Conservation (phyloP, 202 grass and related monocot genomes). For the Panicum hallii region DNA sequence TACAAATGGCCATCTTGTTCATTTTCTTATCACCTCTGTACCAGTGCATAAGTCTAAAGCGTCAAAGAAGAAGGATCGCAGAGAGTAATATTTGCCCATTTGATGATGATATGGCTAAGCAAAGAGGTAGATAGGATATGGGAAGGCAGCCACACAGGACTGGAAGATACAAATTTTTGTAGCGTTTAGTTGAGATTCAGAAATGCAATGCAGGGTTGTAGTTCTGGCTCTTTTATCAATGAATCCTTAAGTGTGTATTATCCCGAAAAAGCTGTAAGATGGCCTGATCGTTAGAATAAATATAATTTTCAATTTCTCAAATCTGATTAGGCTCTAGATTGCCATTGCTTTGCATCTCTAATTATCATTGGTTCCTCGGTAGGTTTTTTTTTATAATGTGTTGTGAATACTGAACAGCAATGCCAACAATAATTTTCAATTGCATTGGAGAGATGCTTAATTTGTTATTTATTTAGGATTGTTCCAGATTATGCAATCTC, state of each 20-base stretch:
- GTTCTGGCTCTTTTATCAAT: not conserved
- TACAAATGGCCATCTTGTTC: not conserved
- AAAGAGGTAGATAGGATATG: not conserved
- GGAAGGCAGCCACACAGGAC: not conserved
- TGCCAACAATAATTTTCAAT: not conserved
- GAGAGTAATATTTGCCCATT: not conserved
- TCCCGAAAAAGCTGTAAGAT: not conserved
- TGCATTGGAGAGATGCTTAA: not conserved
- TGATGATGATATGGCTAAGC: not conserved
- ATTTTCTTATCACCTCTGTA: not conserved
- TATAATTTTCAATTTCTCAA: not conserved
- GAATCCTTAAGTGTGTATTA: not conserved
- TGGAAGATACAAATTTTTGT: not conserved
- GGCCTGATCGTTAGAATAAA: not conserved
- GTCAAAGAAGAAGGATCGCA: not conserved
- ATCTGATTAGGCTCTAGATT: not conserved
- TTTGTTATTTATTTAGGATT: slow-evolving; percentile 3
- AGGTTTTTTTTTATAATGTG: slow-evolving; percentile 11
- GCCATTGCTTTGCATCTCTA: not conserved
- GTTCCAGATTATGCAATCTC: slow-evolving; percentile 1
- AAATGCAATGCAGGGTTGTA: not conserved
- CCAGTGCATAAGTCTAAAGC: not conserved
- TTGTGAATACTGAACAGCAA: not conserved
- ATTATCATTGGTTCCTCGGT: not conserved
- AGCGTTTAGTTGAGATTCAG: not conserved